Evolutionary conservation across 2,329 filamentous ascomycete genomes (phyloP).

Genomic region (Venturia asperata): DNA sequence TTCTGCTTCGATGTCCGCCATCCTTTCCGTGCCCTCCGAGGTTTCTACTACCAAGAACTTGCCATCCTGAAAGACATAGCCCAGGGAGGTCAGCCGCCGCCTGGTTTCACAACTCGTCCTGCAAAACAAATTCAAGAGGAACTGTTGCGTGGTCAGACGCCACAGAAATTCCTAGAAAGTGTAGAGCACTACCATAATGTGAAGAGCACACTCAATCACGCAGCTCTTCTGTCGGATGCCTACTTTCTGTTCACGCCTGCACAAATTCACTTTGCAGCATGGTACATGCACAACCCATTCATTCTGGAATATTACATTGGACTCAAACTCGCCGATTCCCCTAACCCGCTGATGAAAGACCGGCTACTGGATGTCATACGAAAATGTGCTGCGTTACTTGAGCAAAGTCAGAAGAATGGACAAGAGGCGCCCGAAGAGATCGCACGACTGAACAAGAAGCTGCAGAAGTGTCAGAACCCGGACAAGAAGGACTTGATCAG

Average conservation of each 20-base stretch:
- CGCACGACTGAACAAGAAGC: constrained; percentile 56
- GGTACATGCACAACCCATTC: constrained; percentile 65
- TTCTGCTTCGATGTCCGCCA: constrained; percentile 93
- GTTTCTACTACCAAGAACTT: constrained; percentile 70
- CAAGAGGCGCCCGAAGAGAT: constrained; percentile 35
- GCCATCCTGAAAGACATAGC: constrained; percentile 53
- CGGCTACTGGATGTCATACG: constrained; percentile 36
- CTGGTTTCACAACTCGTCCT: neutral
- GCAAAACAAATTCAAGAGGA: constrained; percentile 20
- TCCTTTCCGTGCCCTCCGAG: constrained; percentile 81
- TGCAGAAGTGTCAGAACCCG: constrained; percentile 67
- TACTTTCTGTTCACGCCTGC: constrained; percentile 95
- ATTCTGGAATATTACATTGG: constrained; percentile 46
- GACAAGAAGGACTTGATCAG: constrained; percentile 66
- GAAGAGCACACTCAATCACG: constrained; percentile 51
- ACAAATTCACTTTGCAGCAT: constrained; percentile 82
- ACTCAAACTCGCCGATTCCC: constrained; percentile 34
- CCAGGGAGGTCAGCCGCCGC: constrained; percentile 22
- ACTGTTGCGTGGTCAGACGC: constrained; percentile 20
- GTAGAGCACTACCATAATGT: constrained; percentile 41
- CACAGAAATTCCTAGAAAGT: constrained; percentile 19
- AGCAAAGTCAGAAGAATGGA: constrained; percentile 21
- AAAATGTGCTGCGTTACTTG: constrained; percentile 36
- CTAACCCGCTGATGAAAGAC: constrained; percentile 22
- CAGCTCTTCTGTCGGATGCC: constrained; percentile 81